Evolutionary conservation across 768 basidiomycete genomes (phyloP), one percentile per base, ranked within the genome.

Genomic region (Botryobasidium botryosum): DNA sequence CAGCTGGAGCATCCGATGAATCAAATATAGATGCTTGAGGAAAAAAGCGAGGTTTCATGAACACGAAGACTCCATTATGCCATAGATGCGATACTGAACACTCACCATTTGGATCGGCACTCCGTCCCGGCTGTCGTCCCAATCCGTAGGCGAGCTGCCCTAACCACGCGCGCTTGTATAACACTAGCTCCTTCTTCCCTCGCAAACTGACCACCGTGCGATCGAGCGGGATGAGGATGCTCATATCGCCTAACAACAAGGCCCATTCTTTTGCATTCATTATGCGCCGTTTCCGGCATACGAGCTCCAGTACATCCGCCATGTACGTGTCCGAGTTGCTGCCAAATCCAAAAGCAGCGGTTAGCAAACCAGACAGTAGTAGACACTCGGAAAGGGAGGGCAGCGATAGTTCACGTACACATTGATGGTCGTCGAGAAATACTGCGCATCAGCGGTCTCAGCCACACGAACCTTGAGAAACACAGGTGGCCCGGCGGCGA

Each of bases 201-300:
- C 86, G 81, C 55, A 97, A 63, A 62, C 85, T 88, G 28, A 86
- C 87, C n/a, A 97, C 92, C 0, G 94, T 97, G 17, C 91, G 72
- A 59, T 97, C 94, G 24, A 96, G 70, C 23, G 91, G 91, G 26
- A 88, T 77, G 44, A 87, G 62, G 32, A 92, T 77, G 46, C 75
- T 78, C 61, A 66, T 68, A 45, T 76, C 72, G 1, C 68, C 66
- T 10, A 82, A 62, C 32, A 91, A 64, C 18, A 97, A 69, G 1
- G 84, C 85, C 62, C 88, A 96, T 47, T 87, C 79, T 46, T 79
- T 74, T 25, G 80, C 71, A 53, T 79, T 71, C 21, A 64, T 61
- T 24, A 85, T 61, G 54, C 74, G 75, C 40, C 78, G 71, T 55
- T 73, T 74, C 29, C 72, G 68, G 57, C 83, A 87, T 1, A 86